Evolutionary conservation across 352 stramenopile genomes (phyloP), one percentile per base, ranked within the genome.

Genomic region (Globisporangium iwayamae): DNA sequence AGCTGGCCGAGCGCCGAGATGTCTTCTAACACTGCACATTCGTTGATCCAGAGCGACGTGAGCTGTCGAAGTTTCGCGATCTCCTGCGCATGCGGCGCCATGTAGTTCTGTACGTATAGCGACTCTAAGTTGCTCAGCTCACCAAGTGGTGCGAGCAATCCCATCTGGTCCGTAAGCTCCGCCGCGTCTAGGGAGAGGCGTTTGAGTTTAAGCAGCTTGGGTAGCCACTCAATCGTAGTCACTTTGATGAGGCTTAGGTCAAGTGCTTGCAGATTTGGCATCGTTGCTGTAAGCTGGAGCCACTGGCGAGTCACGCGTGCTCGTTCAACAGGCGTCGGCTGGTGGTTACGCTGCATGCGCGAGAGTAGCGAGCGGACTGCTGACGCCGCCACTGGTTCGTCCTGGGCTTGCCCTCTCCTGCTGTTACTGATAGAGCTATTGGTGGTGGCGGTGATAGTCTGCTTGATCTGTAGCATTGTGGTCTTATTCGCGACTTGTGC

Each of bases 381-480:
- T 41, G 50, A 28, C 16, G n/a, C 11, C 4, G 28, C 28, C 14
- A 20, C 50, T 56, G 50, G 28, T 0, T 56, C 28, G 3, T 41
- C 16, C n/a, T n/a, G 50, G 28, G 18, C 28, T 41, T 39, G 28
- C 20, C 32, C 14, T 13, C 13, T 55, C 14, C 2, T 39, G 47
- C 4, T 54, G 47, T 2, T 54, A n/a, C 2, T 34, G 48, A 22
- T 36, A 20, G n/a, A 25, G 28, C 14, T 56, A 7, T 25, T 55
- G 18, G 28, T 54, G 48, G 28, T 56, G 7, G 20, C 14, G 13
- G 7, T 56, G 50, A 2, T 55, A 9, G 3, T 53, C 39, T 56
- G 50, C 30, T 56, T 56, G 28, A 56, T 13, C 28, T 34, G 50
- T 7, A 56, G 14, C 50, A 56, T 56, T 16, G 50, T 56, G 50